Evolutionary conservation across 768 basidiomycete genomes (phyloP), one percentile per base, ranked within the genome.

Genomic region (Hypsizygus marmoreus): DNA sequence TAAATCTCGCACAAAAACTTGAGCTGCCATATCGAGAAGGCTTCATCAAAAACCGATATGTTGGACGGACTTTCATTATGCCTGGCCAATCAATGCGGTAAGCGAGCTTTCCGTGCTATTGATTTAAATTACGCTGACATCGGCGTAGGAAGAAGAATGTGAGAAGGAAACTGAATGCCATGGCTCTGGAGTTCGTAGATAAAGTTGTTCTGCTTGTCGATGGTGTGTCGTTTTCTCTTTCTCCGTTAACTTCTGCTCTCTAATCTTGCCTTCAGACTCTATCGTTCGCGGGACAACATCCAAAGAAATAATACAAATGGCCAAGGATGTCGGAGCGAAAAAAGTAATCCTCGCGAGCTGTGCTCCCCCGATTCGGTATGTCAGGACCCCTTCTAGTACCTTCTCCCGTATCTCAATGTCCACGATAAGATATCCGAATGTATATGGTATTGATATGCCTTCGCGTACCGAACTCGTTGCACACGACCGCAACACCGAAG

Each of bases 391-490:
- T 37, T n/a, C 8, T 14, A 19, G 13, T 13, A 37, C 26, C 7
- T 43, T 4, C 24, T 12, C 12, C n/a, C 8, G 11, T 48, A 12
- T 17, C 28, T 26, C 7, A 32, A 23, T 24, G 4, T 16, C 24
- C 3, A 10, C 1, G n/a, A n/a, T n/a, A 46, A 91, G 91, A 20
- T 81, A 83, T 63, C 86, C 94, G 4, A 97, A 98, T 61, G 97
- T 99, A 4, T 98, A 99, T 66, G 97, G 97, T 14, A 99, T 99
- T 62, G 97, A 99, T 71, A 99, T 98, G 97, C 95, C 97, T 23
- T 92, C 94, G 3, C 83, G 91, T n/a, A 69, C 75, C 26, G 95
- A 98, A 62, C 85, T 98, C 24, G 94, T 98, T 40, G 95, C 93
- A 0, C 74, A 94, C 63, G 79, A 76, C 26, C 83, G 92, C 39